Conservation (phyloP, 148 eudicot genomes). For the Pharnaceum exiguum region DNA sequence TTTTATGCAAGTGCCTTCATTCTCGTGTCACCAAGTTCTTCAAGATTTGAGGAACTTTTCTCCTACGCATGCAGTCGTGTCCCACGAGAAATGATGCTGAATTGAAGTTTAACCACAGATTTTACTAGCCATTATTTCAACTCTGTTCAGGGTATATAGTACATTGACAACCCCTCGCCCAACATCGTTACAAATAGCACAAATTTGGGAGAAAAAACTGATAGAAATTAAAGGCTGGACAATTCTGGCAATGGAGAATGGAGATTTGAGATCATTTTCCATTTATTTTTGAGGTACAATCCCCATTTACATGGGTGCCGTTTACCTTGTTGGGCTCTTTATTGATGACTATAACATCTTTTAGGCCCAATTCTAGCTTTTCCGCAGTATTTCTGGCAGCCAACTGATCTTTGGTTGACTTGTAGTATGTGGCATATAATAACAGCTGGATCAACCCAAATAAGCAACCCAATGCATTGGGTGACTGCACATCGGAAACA, state of each 20-base stretch:
- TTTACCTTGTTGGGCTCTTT: conserved; percentile 20
- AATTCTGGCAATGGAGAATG: too few species aligned
- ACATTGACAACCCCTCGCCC: too few species aligned
- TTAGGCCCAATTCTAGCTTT: conserved; percentile 25
- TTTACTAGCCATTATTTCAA: too few species aligned
- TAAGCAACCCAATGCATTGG: conserved; percentile 43
- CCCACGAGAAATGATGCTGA: too few species aligned
- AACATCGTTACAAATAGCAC: not conserved
- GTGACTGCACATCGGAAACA: conserved; percentile 23
- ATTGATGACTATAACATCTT: conserved; percentile 19
- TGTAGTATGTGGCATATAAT: conserved; percentile 28
- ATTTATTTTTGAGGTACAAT: conserved; percentile 6
- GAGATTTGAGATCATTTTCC: conserved; percentile 8
- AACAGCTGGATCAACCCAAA: conserved; percentile 38
- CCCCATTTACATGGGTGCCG: conserved; percentile 4
- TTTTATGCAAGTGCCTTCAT: too few species aligned
- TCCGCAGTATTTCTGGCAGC: conserved; percentile 11
- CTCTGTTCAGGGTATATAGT: too few species aligned
- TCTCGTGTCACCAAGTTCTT: too few species aligned
- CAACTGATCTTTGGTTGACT: conserved; percentile 25
- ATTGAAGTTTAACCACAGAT: too few species aligned
- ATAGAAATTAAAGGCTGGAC: not conserved
- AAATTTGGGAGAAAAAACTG: not conserved
- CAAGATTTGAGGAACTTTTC: too few species aligned
- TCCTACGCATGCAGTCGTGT: too few species aligned